A percentile compares a stretch with the other conserved stretches of the same genome.
Conservation (phyloP, 305 asterid genomes). For the Fraxinus dipetala region DNA sequence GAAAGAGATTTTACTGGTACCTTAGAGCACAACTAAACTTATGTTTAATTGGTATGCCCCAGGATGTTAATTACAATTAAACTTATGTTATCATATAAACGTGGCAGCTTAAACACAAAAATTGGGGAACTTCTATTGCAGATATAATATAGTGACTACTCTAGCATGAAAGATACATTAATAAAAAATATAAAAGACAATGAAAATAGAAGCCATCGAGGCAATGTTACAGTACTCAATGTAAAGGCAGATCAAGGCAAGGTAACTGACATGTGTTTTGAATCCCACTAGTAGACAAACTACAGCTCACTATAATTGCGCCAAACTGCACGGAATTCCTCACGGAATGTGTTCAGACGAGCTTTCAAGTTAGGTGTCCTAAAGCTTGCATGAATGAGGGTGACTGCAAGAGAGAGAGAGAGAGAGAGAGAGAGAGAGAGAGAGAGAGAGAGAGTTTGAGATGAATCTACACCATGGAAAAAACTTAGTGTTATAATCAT, state of each 20-base stretch:
- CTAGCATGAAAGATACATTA: neutral
- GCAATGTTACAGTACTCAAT: neutral
- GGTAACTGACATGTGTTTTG: slow-evolving; percentile 33
- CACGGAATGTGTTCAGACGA: slow-evolving; percentile 92
- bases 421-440: no score
- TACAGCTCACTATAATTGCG: slow-evolving; percentile 92
- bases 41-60: no score
- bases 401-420: slow-evolving; percentile 47
- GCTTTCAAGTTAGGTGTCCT: slow-evolving; percentile 89
- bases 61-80: neutral
- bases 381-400: slow-evolving; percentile 73
- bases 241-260: slow-evolving; percentile 24
- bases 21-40: neutral
- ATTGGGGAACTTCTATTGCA: neutral
- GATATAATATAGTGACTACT: neutral
- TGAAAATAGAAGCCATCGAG: neutral
- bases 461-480: slow-evolving; percentile 10
- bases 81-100: neutral
- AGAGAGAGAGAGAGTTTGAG: slow-evolving; percentile 9
- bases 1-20: neutral
- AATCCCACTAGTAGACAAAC: slow-evolving; percentile 26
- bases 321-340: slow-evolving; percentile 97
- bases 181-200: neutral
- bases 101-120: neutral
- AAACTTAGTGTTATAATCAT: slow-evolving; percentile 7